Base-by-base conservation (phyloP, 306 rosid genomes). In the Vachellia collinsii region DNA sequence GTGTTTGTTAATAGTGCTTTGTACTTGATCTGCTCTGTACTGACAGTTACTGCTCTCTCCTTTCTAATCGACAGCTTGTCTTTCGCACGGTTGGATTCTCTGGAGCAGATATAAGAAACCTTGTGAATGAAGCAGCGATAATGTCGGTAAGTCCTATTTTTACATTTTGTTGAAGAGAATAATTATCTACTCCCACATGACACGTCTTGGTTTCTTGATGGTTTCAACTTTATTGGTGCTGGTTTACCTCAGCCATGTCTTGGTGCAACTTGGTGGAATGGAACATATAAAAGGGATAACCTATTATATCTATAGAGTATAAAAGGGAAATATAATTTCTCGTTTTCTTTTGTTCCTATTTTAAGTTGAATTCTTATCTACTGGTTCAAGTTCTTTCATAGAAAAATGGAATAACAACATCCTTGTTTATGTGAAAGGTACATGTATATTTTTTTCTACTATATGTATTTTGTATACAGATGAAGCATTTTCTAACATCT, bases 51-150 rank as follows among this genome's bases (percentile, higher is more conserved):
- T 77, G 34, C 44, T 66, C 72, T 85, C 51, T 76, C 41, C 46
- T 84, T 77, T 79, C 68, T 58, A 63, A 81, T 82, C 36, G 54
- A 85, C 93, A 95, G 99, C 97, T 93, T 83, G 99, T 95, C 76
- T 95, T 91, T 89, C 97, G 97, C 17, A 95, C 98, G 9, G 96
- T 95, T 88, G 97, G 98, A 47, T 93, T 95, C 88, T 95, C 98
- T 71, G 98, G 97, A 83, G 99, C 99, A 36, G 98, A 95, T 84
- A 89, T 95, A 51, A 89, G 94, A 82, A 95, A 95, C 83, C 99
- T 95, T 77, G 94, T 95, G 77, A 95, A 95, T 38, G 99, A 95
- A 92, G 91, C 99, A 61, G 97, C 98, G 46, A 95, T 95, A 80
- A 95, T 93, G 98, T 93, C 98, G 87, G 99, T 92, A 84, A 69